Percentiles rank a stretch among this genome's conserved stretches.
These are phyloP conservation scores for Aspergillus ochraceus DNA, from an alignment of 2,329 filamentous ascomycete species.

Conservation along the genomic window DNA sequence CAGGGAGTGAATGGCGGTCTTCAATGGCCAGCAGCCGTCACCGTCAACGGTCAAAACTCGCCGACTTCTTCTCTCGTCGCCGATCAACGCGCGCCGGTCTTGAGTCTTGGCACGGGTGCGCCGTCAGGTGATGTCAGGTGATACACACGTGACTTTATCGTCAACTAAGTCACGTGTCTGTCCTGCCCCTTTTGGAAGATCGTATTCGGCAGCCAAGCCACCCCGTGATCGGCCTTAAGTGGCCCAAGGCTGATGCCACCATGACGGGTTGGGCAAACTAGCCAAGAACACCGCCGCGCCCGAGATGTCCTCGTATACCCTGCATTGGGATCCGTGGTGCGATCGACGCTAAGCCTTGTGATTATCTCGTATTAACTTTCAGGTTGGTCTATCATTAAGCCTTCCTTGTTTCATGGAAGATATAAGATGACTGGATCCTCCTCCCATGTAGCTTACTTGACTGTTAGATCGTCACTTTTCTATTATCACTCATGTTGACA, in stretches of 20 bases:
- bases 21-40: background rate
- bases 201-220: constrained; percentile 9
- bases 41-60: background rate
- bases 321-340: background rate
- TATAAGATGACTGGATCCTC: constrained; percentile 3
- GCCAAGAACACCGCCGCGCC: constrained; percentile 4
- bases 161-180: background rate
- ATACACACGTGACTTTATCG: background rate
- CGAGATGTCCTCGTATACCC: too few relatives aligned
- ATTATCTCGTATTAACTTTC: background rate
- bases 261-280: background rate
- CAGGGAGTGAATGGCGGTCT: background rate
- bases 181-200: background rate
- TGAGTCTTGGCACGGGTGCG: constrained; percentile 15
- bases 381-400: background rate
- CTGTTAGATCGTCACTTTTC: background rate
- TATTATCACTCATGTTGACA: background rate
- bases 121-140: constrained; percentile 19
- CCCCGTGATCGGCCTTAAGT: constrained; percentile 3
- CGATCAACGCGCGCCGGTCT: constrained; percentile 17
- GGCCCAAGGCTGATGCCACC: constrained; percentile 3
- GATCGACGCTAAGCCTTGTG: constrained; percentile 5
- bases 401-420: background rate
- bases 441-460: background rate
- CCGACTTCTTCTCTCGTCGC: constrained; percentile 1